Conservation (phyloP, 140 eudicot genomes). For the Bidens hawaiensis region DNA sequence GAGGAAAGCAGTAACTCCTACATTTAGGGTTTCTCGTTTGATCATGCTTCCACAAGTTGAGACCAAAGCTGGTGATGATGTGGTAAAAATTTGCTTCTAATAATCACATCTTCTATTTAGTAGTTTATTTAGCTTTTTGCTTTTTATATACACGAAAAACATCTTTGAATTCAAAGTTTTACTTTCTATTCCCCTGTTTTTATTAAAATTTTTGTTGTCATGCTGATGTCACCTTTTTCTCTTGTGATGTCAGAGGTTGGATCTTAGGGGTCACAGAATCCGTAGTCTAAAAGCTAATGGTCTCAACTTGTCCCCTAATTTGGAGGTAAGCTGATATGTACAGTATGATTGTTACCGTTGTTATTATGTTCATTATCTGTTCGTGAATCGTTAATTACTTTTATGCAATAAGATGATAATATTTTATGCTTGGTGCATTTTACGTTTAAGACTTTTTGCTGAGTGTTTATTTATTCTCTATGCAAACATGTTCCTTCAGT, state of each 20-base stretch:
- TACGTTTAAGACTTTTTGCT: not conserved
- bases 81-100: slow-evolving; percentile 45
- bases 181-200: slow-evolving; percentile 4
- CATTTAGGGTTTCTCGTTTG: slow-evolving; percentile 72
- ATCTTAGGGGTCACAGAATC: slow-evolving; percentile 93
- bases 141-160: not conserved
- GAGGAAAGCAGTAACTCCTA: slow-evolving; percentile 55
- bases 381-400: not conserved
- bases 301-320: slow-evolving; percentile 67
- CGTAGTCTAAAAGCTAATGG: slow-evolving; percentile 68
- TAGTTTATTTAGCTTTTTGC: not conserved
- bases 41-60: slow-evolving; percentile 96
- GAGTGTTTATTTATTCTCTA: not conserved
- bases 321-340: slow-evolving; percentile 65
- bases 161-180: not conserved
- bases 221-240: not conserved
- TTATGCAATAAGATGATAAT: not conserved
- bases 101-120: not conserved
- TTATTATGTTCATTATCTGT: not conserved
- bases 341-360: not conserved
- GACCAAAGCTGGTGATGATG: slow-evolving; percentile 88
- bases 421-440: not conserved
- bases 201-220: not conserved
- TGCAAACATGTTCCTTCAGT: not conserved
- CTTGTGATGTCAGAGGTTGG: slow-evolving; percentile 58